Conservation (phyloP, 129 eudicot species). For the Deinandra increscens region DNA sequence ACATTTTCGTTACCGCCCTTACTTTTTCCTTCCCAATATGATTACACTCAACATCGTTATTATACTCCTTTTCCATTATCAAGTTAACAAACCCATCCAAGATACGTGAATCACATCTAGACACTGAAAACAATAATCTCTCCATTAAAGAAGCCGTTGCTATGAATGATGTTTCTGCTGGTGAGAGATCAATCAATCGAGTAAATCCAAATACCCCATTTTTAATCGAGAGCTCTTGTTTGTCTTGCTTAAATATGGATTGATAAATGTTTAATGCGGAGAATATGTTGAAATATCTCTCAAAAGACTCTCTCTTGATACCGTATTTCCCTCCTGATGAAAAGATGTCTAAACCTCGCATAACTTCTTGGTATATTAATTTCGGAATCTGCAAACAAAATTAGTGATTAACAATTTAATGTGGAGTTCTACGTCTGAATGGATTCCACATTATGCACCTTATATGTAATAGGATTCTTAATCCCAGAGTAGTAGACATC, state of each 20-base stretch:
- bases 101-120: slow-evolving; percentile 44
- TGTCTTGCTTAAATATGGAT: slow-evolving; percentile 46
- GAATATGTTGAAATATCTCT: slow-evolving; percentile 72
- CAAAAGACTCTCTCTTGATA: slow-evolving; percentile 42
- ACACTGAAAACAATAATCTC: slow-evolving; percentile 60
- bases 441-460: slow-evolving; percentile 32
- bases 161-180: slow-evolving; percentile 67
- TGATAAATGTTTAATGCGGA: slow-evolving; percentile 60
- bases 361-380: slow-evolving; percentile 64
- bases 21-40: slow-evolving; percentile 62
- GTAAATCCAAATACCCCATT: slow-evolving; percentile 75
- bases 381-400: slow-evolving; percentile 66
- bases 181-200: slow-evolving; percentile 73
- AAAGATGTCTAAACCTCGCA: slow-evolving; percentile 35
- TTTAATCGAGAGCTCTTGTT: slow-evolving; percentile 26
- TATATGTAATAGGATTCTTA: slow-evolving; percentile 73
- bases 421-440: not conserved
- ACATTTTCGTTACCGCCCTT: slow-evolving; percentile 80
- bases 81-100: slow-evolving; percentile 54
- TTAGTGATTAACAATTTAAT: not conserved
- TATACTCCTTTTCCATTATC: slow-evolving; percentile 45
- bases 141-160: slow-evolving; percentile 78
- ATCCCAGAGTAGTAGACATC: slow-evolving; percentile 78
- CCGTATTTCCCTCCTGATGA: slow-evolving; percentile 38
- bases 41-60: slow-evolving; percentile 38